A percentile compares a stretch with the other conserved stretches of the same genome.
These are phyloP conservation scores for Drechmeria coniospora DNA, from an alignment of 2,329 filamentous ascomycete genomes.

Conservation along the genomic window DNA sequence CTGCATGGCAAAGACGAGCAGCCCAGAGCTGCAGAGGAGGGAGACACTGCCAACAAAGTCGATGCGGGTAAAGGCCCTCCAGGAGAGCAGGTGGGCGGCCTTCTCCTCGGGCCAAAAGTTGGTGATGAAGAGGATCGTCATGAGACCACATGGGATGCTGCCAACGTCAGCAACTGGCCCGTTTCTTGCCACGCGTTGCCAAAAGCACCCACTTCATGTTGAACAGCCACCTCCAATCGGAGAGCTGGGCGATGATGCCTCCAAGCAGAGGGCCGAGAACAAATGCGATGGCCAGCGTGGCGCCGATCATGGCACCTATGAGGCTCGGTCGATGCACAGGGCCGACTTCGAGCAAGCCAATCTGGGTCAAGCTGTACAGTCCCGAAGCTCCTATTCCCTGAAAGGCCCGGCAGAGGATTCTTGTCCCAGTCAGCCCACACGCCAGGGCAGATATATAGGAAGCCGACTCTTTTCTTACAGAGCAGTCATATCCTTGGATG, in stretches of 20 bases:
- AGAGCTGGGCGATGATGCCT: conserved; percentile 35
- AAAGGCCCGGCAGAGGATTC: conserved; percentile 41
- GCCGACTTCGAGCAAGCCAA: conserved; percentile 40
- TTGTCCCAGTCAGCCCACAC: conserved; percentile 17
- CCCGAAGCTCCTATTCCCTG: conserved; percentile 47
- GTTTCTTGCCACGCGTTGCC: too few relatives aligned
- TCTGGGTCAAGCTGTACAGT: conserved; percentile 43
- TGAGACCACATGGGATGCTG: conserved; percentile 33
- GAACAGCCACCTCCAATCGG: conserved; percentile 44
- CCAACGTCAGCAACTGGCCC: conserved; percentile 4
- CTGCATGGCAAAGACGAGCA: conserved; percentile 40
- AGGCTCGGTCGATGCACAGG: conserved; percentile 35
- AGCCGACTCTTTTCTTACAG: conserved; percentile 34
- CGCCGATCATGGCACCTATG: conserved; percentile 38
- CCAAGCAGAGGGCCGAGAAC: conserved; percentile 43
- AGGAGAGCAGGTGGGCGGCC: conserved; percentile 20
- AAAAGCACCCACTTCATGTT: conserved; percentile 37
- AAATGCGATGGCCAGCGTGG: conserved; percentile 40
- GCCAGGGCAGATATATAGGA: too few relatives aligned
- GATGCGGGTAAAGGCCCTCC: conserved; percentile 28
- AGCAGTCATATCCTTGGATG: conserved; percentile 32
- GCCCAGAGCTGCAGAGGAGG: conserved; percentile 34
- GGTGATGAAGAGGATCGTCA: conserved; percentile 30
- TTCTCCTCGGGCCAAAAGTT: conserved; percentile 27
- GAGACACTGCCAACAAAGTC: conserved; percentile 37